Conservation (phyloP, 345 rosid species). For the Populus davidiana region DNA sequence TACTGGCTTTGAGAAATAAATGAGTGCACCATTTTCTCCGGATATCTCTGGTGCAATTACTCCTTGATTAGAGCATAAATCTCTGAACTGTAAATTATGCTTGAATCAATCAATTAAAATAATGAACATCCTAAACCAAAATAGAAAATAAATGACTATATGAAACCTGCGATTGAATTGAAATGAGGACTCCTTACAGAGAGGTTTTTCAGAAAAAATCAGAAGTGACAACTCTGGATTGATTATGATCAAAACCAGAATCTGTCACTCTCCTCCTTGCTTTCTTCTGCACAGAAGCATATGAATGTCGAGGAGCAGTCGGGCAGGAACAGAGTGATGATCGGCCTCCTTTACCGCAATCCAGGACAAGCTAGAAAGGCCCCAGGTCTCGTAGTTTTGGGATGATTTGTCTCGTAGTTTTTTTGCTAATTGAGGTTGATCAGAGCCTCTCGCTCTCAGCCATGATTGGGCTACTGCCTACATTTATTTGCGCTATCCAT, state of each 20-base stretch:
- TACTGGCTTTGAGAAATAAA: too few relatives aligned
- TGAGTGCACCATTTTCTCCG: background rate
- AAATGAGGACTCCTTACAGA: background rate
- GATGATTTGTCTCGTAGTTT: constrained; percentile 20
- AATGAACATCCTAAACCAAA: background rate
- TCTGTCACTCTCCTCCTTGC: background rate
- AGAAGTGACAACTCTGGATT: background rate
- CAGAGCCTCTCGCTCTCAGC: background rate
- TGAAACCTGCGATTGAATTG: background rate
- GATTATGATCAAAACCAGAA: background rate
- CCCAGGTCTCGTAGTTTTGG: background rate
- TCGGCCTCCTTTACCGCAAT: background rate
- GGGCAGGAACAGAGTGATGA: background rate
- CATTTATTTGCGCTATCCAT: background rate
- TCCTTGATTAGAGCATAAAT: background rate
- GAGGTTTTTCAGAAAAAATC: background rate
- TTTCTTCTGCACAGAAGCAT: constrained; percentile 10
- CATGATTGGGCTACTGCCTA: background rate
- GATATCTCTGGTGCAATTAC: background rate
- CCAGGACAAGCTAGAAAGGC: background rate
- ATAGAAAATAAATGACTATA: background rate
- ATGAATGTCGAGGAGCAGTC: background rate
- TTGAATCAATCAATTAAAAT: background rate
- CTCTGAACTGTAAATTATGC: background rate
- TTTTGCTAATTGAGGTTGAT: background rate